Evolutionary conservation across 306 rosid species (phyloP).

Genomic region (Corylus avellana): DNA sequence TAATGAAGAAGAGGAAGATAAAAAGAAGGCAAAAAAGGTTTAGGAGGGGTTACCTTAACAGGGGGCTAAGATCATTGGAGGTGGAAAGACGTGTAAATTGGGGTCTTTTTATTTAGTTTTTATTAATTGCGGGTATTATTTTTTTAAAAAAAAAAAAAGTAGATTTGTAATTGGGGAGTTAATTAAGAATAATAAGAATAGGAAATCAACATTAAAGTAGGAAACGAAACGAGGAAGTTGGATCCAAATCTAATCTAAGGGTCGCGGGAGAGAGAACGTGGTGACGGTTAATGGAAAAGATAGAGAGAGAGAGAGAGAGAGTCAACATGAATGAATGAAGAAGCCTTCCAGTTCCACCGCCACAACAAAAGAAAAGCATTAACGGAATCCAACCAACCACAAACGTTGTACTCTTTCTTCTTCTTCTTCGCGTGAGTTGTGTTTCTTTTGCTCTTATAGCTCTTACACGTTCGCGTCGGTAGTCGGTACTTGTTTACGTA

Average conservation of each 20-base stretch:
- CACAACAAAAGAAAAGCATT: constrained; percentile 32
- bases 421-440: no score
- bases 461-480: no score
- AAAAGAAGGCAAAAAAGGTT: constrained; percentile 10
- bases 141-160: background rate
- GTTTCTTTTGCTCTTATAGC: no score
- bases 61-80: constrained; percentile 15
- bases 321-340: constrained; percentile 21
- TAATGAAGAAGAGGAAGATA: constrained; percentile 1
- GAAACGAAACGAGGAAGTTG: background rate
- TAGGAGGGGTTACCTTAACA: background rate
- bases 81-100: constrained; percentile 5
- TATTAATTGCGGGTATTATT: background rate
- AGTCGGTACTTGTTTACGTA: no score
- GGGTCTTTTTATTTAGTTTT: background rate
- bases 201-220: background rate
- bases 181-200: background rate
- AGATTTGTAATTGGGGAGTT: background rate
- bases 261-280: background rate
- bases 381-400: constrained; percentile 29
- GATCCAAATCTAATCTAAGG: background rate
- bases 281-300: background rate
- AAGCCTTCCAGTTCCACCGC: background rate
- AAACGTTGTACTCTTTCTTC: no score
- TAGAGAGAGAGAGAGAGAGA: constrained; percentile 1